phyloP scores from a whole-genome alignment of 352 stramenopile species.

The Peronospora belbahrii region DNA sequence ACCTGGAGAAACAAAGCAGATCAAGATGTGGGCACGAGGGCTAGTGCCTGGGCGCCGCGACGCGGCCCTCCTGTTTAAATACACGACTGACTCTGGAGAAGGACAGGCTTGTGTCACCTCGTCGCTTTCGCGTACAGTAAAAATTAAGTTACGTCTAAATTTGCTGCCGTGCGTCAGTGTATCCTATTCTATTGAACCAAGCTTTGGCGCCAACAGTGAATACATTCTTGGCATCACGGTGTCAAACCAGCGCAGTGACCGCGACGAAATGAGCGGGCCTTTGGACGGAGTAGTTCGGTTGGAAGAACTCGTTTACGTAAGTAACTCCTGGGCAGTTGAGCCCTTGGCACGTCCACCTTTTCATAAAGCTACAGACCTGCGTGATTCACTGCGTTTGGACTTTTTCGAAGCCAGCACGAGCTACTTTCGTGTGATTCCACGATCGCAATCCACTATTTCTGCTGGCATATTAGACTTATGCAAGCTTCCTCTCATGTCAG shows the following conservation, averaged over 20 bases:
- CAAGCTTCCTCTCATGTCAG: constrained; percentile 17
- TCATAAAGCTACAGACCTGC: constrained; percentile 2
- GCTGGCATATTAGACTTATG: constrained; percentile 1
- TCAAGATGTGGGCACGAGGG: constrained; percentile 51
- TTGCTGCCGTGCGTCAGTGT: constrained; percentile 54
- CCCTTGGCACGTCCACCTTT: constrained; percentile 23
- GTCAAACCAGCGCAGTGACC: constrained; percentile 39
- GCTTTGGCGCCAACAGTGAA: constrained; percentile 49
- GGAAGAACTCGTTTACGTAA: constrained; percentile 54
- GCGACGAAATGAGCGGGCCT: constrained; percentile 11
- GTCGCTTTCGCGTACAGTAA: constrained; percentile 30
- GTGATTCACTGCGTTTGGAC: constrained; percentile 37
- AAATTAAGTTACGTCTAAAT: constrained; percentile 53
- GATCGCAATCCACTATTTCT: constrained; percentile 6
- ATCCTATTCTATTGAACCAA: constrained; percentile 61
- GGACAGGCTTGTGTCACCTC: constrained; percentile 9
- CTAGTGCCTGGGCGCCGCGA: constrained; percentile 32
- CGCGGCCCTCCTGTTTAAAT: constrained; percentile 61
- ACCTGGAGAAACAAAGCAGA: constrained; percentile 39
- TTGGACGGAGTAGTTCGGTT: constrained; percentile 35
- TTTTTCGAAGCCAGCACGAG: constrained; percentile 68
- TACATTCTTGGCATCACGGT: constrained; percentile 73
- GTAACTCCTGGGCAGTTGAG: constrained; percentile 52
- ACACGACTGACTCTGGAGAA: constrained; percentile 28
- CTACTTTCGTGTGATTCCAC: constrained; percentile 63